These are phyloP conservation scores for Chaetoscypha palmicola DNA, from an alignment of 2,329 filamentous ascomycete species.

Conservation along the genomic window DNA sequence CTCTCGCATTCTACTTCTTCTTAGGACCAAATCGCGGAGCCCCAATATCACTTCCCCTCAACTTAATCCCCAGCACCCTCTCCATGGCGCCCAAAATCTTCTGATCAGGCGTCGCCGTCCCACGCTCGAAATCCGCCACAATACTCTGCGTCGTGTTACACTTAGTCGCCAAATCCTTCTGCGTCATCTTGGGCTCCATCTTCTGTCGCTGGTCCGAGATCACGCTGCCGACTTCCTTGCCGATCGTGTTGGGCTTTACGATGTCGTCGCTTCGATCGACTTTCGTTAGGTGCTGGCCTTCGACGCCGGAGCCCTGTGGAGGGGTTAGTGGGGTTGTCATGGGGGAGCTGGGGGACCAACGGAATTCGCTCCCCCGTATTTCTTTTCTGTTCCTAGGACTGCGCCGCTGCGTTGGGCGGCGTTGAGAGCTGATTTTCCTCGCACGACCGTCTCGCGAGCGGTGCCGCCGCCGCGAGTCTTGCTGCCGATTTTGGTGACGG, in stretches of 20 bases:
- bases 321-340: slow-evolving; percentile 9
- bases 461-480: slow-evolving; percentile 65
- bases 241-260: slow-evolving; percentile 91
- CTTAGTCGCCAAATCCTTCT: slow-evolving; percentile 79
- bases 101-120: slow-evolving; percentile 71
- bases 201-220: slow-evolving; percentile 74
- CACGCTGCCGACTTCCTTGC: slow-evolving; percentile 70
- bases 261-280: slow-evolving; percentile 97
- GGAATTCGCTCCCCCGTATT: slow-evolving; percentile 68
- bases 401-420: slow-evolving; percentile 77
- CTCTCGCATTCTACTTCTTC: slow-evolving; percentile 25
- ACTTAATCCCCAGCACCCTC: slow-evolving; percentile 78
- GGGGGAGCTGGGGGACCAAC: slow-evolving; percentile 46
- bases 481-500: slow-evolving; percentile 87
- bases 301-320: slow-evolving; percentile 41
- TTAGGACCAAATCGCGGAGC: slow-evolving; percentile 64
- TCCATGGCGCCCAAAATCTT: slow-evolving; percentile 74
- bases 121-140: slow-evolving; percentile 80
- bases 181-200: slow-evolving; percentile 91
- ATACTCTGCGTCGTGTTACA: slow-evolving; percentile 79
- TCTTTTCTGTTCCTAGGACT: slow-evolving; percentile 86
- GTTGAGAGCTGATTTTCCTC: slow-evolving; percentile 77
- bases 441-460: slow-evolving; percentile 79
- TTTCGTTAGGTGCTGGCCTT: slow-evolving; percentile 95
- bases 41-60: slow-evolving; percentile 80